phyloP scores from a whole-genome alignment of 345 rosid genomes.

The Carallia pectinifolia region DNA sequence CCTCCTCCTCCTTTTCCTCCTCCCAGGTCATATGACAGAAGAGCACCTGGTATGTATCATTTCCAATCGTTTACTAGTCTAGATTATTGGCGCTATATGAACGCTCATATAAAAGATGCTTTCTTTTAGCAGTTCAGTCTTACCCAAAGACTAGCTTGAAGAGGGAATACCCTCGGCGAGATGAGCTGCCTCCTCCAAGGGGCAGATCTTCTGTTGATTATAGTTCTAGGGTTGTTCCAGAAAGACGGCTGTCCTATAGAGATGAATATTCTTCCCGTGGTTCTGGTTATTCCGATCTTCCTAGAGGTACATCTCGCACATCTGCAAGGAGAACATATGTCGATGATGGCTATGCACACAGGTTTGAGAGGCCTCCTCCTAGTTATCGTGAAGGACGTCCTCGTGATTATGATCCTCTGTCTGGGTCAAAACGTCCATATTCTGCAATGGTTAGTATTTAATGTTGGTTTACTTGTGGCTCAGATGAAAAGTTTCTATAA shows the following conservation, averaged over 20 bases:
- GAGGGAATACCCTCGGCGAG: conserved; percentile 78
- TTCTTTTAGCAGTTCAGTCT: conserved; percentile 51
- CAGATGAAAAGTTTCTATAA: background rate
- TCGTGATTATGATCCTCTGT: conserved; percentile 79
- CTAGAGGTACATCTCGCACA: conserved; percentile 63
- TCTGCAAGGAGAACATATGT: conserved; percentile 72
- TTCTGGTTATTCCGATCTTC: conserved; percentile 69
- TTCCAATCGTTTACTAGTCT: background rate
- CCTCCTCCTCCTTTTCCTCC: conserved; percentile 40
- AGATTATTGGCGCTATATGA: background rate
- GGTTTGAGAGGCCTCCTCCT: conserved; percentile 79
- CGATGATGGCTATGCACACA: conserved; percentile 73
- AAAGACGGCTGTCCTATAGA: conserved; percentile 72
- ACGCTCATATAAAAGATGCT: conserved; percentile 5
- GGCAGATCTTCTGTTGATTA: conserved; percentile 72
- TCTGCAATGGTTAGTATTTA: conserved; percentile 60
- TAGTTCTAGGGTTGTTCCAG: conserved; percentile 66
- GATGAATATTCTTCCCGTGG: conserved; percentile 76
- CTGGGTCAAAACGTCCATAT: conserved; percentile 92
- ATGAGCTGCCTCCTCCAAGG: conserved; percentile 81
- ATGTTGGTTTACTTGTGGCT: conserved; percentile 4
- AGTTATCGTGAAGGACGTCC: conserved; percentile 72
- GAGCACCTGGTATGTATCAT: conserved; percentile 63
- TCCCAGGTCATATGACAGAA: conserved; percentile 77
- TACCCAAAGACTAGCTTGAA: conserved; percentile 71